Conservation (phyloP, 257 asterid species). For the Forsythia viridissima region DNA sequence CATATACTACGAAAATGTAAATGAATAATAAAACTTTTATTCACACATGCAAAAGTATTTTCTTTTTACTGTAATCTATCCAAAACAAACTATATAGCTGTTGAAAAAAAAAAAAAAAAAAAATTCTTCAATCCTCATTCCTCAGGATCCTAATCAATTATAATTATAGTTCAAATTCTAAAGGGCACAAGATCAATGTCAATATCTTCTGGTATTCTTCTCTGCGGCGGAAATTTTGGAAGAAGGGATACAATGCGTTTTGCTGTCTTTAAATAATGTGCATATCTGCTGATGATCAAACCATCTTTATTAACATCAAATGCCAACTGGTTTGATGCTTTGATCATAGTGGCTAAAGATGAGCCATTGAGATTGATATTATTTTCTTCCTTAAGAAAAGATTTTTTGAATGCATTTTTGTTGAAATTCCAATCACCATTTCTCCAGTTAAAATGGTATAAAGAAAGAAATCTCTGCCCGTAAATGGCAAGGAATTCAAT, state of each 20-base stretch:
- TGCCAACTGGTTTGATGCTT: slow-evolving; percentile 20
- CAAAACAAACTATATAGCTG: too few species aligned
- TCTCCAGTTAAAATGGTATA: slow-evolving; percentile 57
- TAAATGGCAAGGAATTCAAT: slow-evolving; percentile 57
- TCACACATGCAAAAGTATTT: too few species aligned
- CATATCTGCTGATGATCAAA: slow-evolving; percentile 20
- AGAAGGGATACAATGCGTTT: slow-evolving; percentile 42
- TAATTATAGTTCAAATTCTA: slow-evolving; percentile 24
- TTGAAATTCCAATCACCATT: slow-evolving; percentile 66
- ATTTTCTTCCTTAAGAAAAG: slow-evolving; percentile 2
- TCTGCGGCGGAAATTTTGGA: slow-evolving; percentile 50
- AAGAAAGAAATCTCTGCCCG: slow-evolving; percentile 59
- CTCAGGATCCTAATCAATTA: too few species aligned
- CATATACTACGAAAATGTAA: too few species aligned
- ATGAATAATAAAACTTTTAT: too few species aligned
- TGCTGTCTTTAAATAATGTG: slow-evolving; percentile 53
- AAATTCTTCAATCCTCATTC: too few species aligned
- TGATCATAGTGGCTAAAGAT: slow-evolving; percentile 22
- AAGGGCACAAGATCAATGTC: slow-evolving; percentile 44
- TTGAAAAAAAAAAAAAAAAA: too few species aligned
- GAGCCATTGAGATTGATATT: slow-evolving; percentile 6
- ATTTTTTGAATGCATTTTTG: slow-evolving; percentile 18
- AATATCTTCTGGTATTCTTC: slow-evolving; percentile 49
- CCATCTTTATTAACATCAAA: slow-evolving; percentile 14
- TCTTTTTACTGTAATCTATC: too few species aligned